These are phyloP conservation scores for Aspergillus eucalypticola DNA, from an alignment of 2,329 filamentous ascomycete genomes.

Conservation along the genomic window DNA sequence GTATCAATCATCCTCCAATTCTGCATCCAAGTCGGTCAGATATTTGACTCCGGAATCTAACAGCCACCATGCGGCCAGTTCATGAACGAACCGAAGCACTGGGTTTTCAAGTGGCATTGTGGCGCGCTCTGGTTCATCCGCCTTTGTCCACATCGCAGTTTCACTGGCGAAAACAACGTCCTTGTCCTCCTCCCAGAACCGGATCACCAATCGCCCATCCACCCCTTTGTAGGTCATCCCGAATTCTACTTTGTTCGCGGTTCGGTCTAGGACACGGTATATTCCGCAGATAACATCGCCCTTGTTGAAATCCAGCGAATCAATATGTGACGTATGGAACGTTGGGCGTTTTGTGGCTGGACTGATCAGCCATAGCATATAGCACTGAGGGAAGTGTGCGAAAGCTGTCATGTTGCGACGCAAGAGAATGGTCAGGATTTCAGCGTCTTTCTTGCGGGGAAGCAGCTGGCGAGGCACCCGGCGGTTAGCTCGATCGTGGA, in stretches of 20 bases:
- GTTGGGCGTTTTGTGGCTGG: slow-evolving; percentile 21
- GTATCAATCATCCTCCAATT: neutral
- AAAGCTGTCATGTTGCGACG: slow-evolving; percentile 39
- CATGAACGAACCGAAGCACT: slow-evolving; percentile 34
- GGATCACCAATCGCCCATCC: slow-evolving; percentile 29
- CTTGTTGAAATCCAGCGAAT: slow-evolving; percentile 27
- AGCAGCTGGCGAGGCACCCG: slow-evolving; percentile 23
- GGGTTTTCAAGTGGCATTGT: slow-evolving; percentile 34
- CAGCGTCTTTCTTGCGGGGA: slow-evolving; percentile 18
- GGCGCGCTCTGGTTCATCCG: slow-evolving; percentile 7
- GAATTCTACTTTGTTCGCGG: slow-evolving; percentile 33
- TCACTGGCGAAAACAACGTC: slow-evolving; percentile 30
- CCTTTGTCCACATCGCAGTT: slow-evolving; percentile 33
- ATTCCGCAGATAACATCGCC: slow-evolving; percentile 37
- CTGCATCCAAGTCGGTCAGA: slow-evolving; percentile 26
- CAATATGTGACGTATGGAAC: slow-evolving; percentile 29
- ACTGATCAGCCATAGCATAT: slow-evolving; percentile 26
- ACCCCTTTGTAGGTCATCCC: slow-evolving; percentile 25
- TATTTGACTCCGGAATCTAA: slow-evolving; percentile 36
- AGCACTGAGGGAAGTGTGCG: slow-evolving; percentile 35
- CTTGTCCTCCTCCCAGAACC: slow-evolving; percentile 19
- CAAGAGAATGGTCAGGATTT: slow-evolving; percentile 31
- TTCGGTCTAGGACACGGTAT: slow-evolving; percentile 31
- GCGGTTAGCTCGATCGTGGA: slow-evolving; percentile 28
- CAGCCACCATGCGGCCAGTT: slow-evolving; percentile 39